phyloP scores from a whole-genome alignment of 352 stramenopile genomes.

The Pythium plurisporium region DNA sequence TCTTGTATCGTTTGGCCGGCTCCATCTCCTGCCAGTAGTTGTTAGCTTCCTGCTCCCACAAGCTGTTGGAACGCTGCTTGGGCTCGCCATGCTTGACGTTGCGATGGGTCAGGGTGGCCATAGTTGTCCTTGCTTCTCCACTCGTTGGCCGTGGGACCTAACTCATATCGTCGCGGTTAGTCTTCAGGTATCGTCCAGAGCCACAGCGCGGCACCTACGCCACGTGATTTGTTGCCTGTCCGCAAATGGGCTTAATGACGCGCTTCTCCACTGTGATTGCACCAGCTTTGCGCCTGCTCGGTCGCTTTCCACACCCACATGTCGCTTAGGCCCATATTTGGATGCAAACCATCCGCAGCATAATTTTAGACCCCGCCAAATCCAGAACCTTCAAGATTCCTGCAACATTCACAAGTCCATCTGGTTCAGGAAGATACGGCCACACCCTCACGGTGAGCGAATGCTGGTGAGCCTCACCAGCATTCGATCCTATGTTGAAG shows the following conservation, averaged over 20 bases:
- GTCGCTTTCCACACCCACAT: neutral
- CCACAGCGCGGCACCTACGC: too few relatives aligned
- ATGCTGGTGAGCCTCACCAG: too few relatives aligned
- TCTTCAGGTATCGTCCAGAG: too few relatives aligned
- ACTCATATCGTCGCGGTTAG: too few relatives aligned
- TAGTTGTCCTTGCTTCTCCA: neutral
- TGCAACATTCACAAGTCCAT: neutral
- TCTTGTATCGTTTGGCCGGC: constrained; percentile 34
- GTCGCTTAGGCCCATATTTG: neutral
- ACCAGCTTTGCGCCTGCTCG: too few relatives aligned
- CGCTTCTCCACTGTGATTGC: neutral
- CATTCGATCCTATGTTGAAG: neutral
- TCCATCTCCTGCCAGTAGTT: constrained; percentile 80
- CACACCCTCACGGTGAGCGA: too few relatives aligned
- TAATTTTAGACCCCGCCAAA: neutral
- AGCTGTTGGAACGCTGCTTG: constrained; percentile 36
- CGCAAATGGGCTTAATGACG: too few relatives aligned
- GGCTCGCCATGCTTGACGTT: constrained; percentile 31
- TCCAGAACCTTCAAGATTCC: neutral
- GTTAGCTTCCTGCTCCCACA: constrained; percentile 64
- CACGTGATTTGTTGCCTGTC: too few relatives aligned
- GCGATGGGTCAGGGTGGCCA: constrained; percentile 36
- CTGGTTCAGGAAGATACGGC: neutral
- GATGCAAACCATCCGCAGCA: neutral
- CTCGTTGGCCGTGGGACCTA: too few relatives aligned